Conservation (phyloP, 139 green algal genomes). For the Ostreobium quekettii region DNA sequence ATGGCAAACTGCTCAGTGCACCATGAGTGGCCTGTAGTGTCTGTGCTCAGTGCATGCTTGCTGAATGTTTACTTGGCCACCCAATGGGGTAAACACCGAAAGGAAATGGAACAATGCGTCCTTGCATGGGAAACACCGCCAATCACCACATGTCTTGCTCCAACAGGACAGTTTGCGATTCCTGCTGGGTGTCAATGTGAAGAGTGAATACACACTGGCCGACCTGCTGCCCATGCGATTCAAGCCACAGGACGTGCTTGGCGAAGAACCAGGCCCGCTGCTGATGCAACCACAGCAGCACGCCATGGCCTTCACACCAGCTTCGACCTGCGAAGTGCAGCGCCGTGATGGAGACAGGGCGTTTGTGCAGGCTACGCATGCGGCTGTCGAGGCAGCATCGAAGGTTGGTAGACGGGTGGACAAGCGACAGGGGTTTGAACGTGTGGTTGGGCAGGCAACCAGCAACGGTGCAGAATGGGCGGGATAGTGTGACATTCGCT, state of each 20-base stretch:
- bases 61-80: too few relatives aligned
- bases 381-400: conserved; percentile 33
- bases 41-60: too few relatives aligned
- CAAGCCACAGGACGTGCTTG: conserved; percentile 56
- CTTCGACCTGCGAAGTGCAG: conserved; percentile 19
- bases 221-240: conserved; percentile 69
- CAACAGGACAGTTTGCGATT: conserved; percentile 56
- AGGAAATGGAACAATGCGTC: too few relatives aligned
- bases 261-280: conserved; percentile 36
- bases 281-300: conserved; percentile 64
- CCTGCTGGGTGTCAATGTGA: conserved; percentile 35
- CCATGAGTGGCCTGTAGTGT: too few relatives aligned
- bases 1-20: too few relatives aligned
- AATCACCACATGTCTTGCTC: too few relatives aligned
- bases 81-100: too few relatives aligned
- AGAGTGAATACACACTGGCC: conserved; percentile 32
- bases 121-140: too few relatives aligned
- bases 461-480: too few relatives aligned
- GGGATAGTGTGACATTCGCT: too few relatives aligned
- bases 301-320: conserved; percentile 24
- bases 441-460: too few relatives aligned
- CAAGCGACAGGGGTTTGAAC: too few relatives aligned
- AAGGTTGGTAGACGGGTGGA: conserved; percentile 14
- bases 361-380: conserved; percentile 31
- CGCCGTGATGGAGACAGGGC: background rate